Conservation (phyloP, 306 rosid species). For the Neltuma alba region DNA sequence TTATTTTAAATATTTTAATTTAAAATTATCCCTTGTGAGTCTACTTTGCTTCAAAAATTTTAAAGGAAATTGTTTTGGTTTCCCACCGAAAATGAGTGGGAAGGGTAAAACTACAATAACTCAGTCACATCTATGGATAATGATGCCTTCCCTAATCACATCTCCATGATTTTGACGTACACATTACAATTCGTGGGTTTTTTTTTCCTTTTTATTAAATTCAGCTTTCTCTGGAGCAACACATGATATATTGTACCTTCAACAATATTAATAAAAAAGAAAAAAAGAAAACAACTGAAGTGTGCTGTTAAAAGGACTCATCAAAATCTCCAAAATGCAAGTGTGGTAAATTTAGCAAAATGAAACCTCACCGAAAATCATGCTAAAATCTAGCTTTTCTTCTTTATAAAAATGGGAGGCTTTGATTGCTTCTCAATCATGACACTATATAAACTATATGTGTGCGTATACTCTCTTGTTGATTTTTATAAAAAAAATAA, state of each 20-base stretch:
- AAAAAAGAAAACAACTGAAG: too few species aligned
- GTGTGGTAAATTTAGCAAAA: not conserved
- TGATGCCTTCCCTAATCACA: not conserved
- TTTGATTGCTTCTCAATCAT: constrained; percentile 8
- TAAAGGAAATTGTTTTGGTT: not conserved
- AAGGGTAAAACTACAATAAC: not conserved
- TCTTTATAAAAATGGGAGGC: not conserved
- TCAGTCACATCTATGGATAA: not conserved
- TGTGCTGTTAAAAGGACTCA: not conserved
- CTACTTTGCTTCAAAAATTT: not conserved
- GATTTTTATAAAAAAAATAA: too few species aligned
- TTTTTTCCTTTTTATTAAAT: not conserved
- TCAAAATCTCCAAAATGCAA: not conserved
- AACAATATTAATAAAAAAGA: not conserved
- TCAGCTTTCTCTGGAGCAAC: not conserved
- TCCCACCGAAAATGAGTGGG: not conserved
- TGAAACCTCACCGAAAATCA: not conserved
- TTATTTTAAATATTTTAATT: not conserved
- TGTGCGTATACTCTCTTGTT: too few species aligned
- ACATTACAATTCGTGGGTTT: not conserved
- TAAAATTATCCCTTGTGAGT: not conserved
- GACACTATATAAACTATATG: not conserved
- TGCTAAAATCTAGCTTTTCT: not conserved
- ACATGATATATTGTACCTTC: not conserved
- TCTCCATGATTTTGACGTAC: not conserved